These are phyloP conservation scores for Aspergillus neoniger DNA, from an alignment of 2,329 filamentous ascomycete genomes.

Conservation along the genomic window DNA sequence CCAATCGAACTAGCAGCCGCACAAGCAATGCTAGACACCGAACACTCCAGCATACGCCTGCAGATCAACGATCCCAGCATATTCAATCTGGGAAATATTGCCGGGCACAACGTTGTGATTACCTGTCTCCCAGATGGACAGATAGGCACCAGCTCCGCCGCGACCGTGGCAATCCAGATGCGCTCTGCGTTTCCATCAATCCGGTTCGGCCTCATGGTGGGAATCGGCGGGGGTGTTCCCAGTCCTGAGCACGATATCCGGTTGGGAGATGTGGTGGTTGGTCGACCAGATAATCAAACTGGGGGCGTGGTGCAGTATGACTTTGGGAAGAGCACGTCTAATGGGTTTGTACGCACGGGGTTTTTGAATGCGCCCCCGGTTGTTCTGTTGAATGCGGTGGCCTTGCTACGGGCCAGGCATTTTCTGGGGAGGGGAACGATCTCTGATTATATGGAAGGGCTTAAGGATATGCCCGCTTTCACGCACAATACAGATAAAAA, in stretches of 20 bases:
- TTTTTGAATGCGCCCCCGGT: conserved; percentile 8
- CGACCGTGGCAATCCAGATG: conserved; percentile 11
- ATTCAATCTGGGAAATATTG: conserved; percentile 7
- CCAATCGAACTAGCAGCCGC: conserved; percentile 10
- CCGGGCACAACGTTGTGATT: conserved; percentile 12
- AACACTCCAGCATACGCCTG: not conserved
- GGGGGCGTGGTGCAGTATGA: conserved; percentile 16
- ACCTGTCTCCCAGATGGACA: conserved; percentile 5
- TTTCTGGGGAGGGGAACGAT: not conserved
- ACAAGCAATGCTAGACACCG: conserved; percentile 11
- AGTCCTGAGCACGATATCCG: conserved; percentile 1
- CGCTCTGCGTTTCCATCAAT: conserved; percentile 9
- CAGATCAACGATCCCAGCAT: conserved; percentile 7
- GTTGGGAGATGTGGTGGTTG: conserved; percentile 13
- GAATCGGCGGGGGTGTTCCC: conserved; percentile 14
- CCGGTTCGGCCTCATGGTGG: conserved; percentile 13
- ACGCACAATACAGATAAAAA: too few relatives aligned
- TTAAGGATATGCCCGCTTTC: not conserved
- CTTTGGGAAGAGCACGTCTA: conserved; percentile 8
- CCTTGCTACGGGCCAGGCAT: not conserved
- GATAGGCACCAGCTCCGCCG: conserved; percentile 9
- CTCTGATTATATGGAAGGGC: not conserved
- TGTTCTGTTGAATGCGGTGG: not conserved
- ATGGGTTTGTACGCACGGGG: conserved; percentile 6
- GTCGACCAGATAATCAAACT: not conserved